Evolutionary conservation across 2,329 filamentous ascomycete genomes (phyloP).

Genomic region (Cladophialophora immunda): DNA sequence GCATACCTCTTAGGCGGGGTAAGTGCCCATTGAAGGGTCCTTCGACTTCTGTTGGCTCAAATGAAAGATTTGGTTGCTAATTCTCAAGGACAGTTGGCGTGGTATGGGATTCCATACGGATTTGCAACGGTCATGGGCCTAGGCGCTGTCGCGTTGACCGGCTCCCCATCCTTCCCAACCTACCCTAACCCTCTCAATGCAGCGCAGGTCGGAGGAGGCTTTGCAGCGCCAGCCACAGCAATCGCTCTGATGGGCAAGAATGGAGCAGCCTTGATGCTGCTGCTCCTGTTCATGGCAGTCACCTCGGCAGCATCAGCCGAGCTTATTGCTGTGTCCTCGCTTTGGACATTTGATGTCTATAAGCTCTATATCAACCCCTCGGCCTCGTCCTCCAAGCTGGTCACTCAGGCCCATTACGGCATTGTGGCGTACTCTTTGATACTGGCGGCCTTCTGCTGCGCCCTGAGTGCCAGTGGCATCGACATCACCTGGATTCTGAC

Average conservation of each 20-base stretch:
- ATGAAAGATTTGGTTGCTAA: neutral
- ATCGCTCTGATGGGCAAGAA: slow-evolving; percentile 82
- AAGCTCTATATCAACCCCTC: slow-evolving; percentile 82
- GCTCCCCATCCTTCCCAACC: slow-evolving; percentile 53
- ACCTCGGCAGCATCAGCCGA: slow-evolving; percentile 83
- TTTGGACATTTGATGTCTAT: slow-evolving; percentile 87
- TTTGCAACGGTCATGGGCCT: slow-evolving; percentile 58
- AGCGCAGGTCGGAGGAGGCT: slow-evolving; percentile 36
- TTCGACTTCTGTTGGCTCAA: too few species aligned
- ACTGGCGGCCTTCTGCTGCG: slow-evolving; percentile 78
- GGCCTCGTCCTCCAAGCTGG: slow-evolving; percentile 74
- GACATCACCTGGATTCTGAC: slow-evolving; percentile 81
- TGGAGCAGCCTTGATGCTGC: slow-evolving; percentile 77
- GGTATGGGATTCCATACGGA: slow-evolving; percentile 58
- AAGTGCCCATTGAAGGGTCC: neutral
- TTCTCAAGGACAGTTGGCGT: slow-evolving; percentile 46
- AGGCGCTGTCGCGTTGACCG: slow-evolving; percentile 53
- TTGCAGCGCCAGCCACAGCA: slow-evolving; percentile 62
- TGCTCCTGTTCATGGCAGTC: slow-evolving; percentile 89
- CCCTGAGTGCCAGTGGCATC: slow-evolving; percentile 75
- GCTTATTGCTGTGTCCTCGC: slow-evolving; percentile 84
- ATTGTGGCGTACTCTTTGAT: slow-evolving; percentile 59
- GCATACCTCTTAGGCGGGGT: slow-evolving; percentile 50
- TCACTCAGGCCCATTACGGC: slow-evolving; percentile 75
- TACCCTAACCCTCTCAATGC: slow-evolving; percentile 40